Base-by-base conservation (phyloP, 2,329 filamentous ascomycete species). In the Xylariaceae sp. region DNA sequence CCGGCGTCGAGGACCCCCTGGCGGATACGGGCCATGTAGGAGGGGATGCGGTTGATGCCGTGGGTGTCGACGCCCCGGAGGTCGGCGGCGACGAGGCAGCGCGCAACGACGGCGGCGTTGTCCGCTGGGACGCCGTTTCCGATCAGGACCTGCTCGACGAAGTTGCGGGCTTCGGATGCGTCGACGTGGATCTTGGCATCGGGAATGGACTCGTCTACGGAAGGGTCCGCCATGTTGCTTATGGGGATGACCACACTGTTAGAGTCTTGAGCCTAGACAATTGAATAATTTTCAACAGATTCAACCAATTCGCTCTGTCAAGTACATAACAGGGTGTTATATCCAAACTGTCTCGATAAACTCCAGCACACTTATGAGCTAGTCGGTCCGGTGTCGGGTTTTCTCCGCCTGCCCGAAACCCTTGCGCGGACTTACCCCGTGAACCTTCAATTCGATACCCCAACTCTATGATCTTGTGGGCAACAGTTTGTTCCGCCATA, bases 61-160 rank as follows among this genome's bases (percentile, higher is more conserved):
- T 91, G 87, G 0, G 85, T 88, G 57, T 91, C 87, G 19, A 90
- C 81, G 37, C 86, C 87, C 31, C 87, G 81, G 1, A 91, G 74
- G 53, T 91, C 87, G 11, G 87, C 87, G 28, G 79, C 77, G 1
- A 90, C 73, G 1, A 91, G 77, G 47, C 81, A 85, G 46, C 68
- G 65, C n/a, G 85, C 80, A 11, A 89, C 66, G 28, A 80, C 78
- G 3, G 64, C 49, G 13, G 87, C 84, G 49, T 86, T 76, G 3
- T 69, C 59, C 0, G 62, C 41, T 0, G 80, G 64, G 0, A 87
- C 81, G 2, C 78, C 77, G 54, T 87, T 81, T 19, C 70, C 81
- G 43, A 63, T 53, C 24, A 87, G 73, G 11, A 87, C 64, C 4
- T 65, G 64, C 51, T 74, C 63, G 4, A 78, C 69, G 41, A 83